phyloP scores from a whole-genome alignment of 164 flowering plant species.

The Vitis vinifera region DNA sequence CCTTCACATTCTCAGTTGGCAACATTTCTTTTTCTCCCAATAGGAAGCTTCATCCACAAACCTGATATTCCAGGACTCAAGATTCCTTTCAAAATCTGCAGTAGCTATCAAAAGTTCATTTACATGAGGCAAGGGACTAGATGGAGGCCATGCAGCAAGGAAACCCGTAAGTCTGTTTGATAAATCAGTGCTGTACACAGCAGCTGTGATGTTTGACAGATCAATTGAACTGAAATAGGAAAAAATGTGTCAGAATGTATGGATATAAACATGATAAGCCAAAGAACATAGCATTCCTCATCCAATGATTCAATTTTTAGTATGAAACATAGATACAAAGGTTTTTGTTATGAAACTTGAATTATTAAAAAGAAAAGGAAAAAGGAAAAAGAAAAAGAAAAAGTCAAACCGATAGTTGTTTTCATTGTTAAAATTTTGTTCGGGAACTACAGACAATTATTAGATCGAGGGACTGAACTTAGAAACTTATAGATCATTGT shows the following conservation, averaged over 20 bases:
- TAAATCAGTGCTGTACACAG: conserved; percentile 80
- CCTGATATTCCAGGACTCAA: conserved; percentile 83
- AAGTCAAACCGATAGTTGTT: too few relatives aligned
- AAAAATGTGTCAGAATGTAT: conserved; percentile 1
- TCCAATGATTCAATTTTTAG: not conserved
- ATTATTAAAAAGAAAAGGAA: too few relatives aligned
- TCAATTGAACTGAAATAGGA: conserved; percentile 73
- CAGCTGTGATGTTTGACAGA: conserved; percentile 78
- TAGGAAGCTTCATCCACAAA: conserved; percentile 23
- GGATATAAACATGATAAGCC: not conserved
- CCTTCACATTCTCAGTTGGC: not conserved
- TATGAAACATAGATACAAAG: not conserved
- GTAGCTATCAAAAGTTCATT: conserved; percentile 76
- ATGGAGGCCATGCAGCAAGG: conserved; percentile 82
- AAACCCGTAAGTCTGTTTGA: conserved; percentile 64
- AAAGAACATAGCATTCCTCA: not conserved
- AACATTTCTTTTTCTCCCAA: not conserved
- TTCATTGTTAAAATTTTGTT: too few relatives aligned
- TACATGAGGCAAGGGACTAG: conserved; percentile 74
- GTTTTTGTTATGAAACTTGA: too few relatives aligned
- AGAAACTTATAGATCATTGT: too few relatives aligned
- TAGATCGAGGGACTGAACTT: too few relatives aligned
- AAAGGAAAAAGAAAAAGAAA: too few relatives aligned
- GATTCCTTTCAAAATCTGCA: conserved; percentile 80
- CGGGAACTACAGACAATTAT: too few relatives aligned